Base-by-base conservation (phyloP, 768 basidiomycete species). In the Hortiboletus flavorubellus region DNA sequence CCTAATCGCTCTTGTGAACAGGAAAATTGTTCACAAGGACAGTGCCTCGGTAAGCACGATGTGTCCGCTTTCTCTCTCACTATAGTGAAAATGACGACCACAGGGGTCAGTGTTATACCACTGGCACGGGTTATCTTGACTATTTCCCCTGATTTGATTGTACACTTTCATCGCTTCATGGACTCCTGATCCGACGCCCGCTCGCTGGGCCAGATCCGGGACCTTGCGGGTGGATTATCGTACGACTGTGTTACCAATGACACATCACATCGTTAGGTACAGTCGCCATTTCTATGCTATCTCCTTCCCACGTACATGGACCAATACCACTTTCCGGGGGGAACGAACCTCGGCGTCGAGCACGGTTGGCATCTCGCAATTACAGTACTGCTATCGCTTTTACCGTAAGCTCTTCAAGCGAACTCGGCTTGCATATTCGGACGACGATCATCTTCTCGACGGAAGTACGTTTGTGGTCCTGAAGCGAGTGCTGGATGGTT, bases 1-100 rank as follows among this genome's bases (percentile, higher is more conserved):
- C 62, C 77, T 98, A 37, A 93, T 98, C 49, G 91, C 93, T 2
- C 76, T 98, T 8, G 93, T 95, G 5, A 88, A 87, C 65, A 80
- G 91, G 46, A 96, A 95, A 66, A 80, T 91, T 18, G 89, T 93
- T 1, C 77, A 75, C 53, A 95, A 94, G 70, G 85, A 89, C 41
- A 89, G 78, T 46, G 75, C 74, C 46, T 80, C 84, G 2, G 85
- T 86, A 54, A 47, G 83, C 62, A 37, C 8, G 0, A 2, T 2
- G 8, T 14, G 0, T 40, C 8, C 9, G 2, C 10, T 41, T 15
- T 0, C 16, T 4, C 38, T n/a, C 31, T 26, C 6, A 18, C 44
- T 37, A 16, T 26, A 51, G 10, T 35, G 12, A 18, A 29, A 15
- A 26, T 39, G 21, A 56, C 30, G 29, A 7, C 39, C 14, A 34